These are phyloP conservation scores for Candida labiduridarum DNA, from an alignment of 1,139 yeast species.

Conservation along the genomic window DNA sequence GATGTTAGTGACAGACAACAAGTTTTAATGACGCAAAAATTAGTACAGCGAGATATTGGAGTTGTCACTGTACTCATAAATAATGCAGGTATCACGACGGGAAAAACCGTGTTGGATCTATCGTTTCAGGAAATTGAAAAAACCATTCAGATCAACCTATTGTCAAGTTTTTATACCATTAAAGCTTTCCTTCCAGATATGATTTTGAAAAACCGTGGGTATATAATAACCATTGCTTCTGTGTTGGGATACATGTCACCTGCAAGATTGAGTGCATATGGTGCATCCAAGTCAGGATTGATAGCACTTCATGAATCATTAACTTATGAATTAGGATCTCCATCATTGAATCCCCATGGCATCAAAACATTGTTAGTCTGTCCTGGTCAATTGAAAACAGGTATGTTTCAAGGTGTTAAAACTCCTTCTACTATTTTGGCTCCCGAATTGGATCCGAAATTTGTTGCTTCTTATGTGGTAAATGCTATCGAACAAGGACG, in stretches of 20 bases:
- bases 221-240: conserved; percentile 78
- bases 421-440: conserved; percentile 79
- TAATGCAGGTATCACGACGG: conserved; percentile 78
- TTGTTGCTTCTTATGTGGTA: conserved; percentile 64
- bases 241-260: conserved; percentile 86
- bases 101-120: conserved; percentile 57
- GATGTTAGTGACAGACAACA: conserved; percentile 61
- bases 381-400: conserved; percentile 83
- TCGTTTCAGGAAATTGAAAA: conserved; percentile 59
- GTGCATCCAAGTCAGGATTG: conserved; percentile 87
- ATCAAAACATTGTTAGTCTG: conserved; percentile 75
- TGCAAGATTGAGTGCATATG: conserved; percentile 77
- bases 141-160: conserved; percentile 64
- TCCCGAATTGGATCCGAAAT: conserved; percentile 72
- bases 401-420: conserved; percentile 66
- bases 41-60: conserved; percentile 56
- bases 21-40: conserved; percentile 37
- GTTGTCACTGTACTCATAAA: conserved; percentile 67
- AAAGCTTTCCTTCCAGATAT: conserved; percentile 74
- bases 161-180: conserved; percentile 70
- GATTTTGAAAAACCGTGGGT: conserved; percentile 66
- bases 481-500: conserved; percentile 59
- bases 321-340: conserved; percentile 67
- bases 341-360: conserved; percentile 48
- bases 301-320: conserved; percentile 83